Percentiles rank a stretch among this genome's conserved stretches.
These are phyloP conservation scores for Lentinula lateritia DNA, from an alignment of 768 basidiomycete genomes.

Conservation along the genomic window DNA sequence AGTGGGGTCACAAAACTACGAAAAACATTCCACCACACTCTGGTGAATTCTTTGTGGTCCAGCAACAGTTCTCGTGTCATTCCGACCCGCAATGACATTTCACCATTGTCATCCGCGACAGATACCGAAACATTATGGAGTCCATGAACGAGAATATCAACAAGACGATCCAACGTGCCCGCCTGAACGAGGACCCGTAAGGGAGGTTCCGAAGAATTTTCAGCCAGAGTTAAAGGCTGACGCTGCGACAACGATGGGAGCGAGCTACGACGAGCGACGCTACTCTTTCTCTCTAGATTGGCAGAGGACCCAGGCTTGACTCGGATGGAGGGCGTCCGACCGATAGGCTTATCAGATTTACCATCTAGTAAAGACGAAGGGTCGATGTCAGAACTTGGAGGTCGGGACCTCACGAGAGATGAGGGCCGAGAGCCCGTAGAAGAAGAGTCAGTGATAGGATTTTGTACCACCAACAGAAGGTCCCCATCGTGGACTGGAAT, in stretches of 20 bases:
- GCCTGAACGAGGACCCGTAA: constrained; percentile 75
- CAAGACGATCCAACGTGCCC: constrained; percentile 69
- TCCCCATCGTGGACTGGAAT: constrained; percentile 76
- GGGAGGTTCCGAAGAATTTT: constrained; percentile 64
- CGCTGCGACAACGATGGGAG: constrained; percentile 71
- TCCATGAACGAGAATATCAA: constrained; percentile 73
- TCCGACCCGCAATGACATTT: constrained; percentile 71
- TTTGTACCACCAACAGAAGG: constrained; percentile 63
- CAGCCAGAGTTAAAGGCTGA: constrained; percentile 50
- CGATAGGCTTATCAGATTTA: constrained; percentile 30
- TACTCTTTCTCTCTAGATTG: constrained; percentile 71
- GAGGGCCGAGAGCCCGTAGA: constrained; percentile 44
- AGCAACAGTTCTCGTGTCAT: constrained; percentile 69
- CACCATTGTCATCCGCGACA: constrained; percentile 83
- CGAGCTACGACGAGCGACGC: constrained; percentile 68
- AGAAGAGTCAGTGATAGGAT: constrained; percentile 36
- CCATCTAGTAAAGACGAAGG: neutral
- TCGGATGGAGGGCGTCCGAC: constrained; percentile 69
- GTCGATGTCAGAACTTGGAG: constrained; percentile 40
- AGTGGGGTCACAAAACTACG: constrained; percentile 77
- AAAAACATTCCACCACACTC: constrained; percentile 81
- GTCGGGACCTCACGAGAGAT: constrained; percentile 63
- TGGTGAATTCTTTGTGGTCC: constrained; percentile 67
- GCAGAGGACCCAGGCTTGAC: constrained; percentile 68
- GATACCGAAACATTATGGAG: constrained; percentile 73